These are phyloP conservation scores for Yamadazyma jaroonii DNA, from an alignment of 1,139 yeast genomes.

Conservation along the genomic window DNA sequence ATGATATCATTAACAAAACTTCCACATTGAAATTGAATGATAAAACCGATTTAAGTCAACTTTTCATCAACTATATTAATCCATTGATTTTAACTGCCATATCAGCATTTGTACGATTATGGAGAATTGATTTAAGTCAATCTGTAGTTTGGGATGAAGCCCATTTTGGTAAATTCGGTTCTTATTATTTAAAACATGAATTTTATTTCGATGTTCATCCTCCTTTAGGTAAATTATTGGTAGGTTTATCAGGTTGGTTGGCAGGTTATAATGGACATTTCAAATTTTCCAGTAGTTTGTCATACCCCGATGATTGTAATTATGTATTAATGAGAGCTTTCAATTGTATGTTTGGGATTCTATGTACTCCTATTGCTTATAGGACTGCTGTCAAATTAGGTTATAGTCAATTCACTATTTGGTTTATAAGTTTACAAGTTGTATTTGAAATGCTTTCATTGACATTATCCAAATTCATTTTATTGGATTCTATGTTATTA, in stretches of 20 bases:
- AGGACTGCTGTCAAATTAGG: conserved; percentile 86
- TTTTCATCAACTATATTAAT: conserved; percentile 21
- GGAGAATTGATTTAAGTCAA: conserved; percentile 59
- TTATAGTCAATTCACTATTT: conserved; percentile 74
- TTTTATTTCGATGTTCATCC: conserved; percentile 99
- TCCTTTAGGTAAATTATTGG: conserved; percentile 95
- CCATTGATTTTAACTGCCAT: conserved; percentile 48
- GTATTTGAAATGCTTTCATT: conserved; percentile 82
- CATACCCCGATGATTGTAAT: conserved; percentile 83
- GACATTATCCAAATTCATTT: conserved; percentile 86
- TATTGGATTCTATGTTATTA: conserved; percentile 92
- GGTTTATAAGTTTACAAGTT: conserved; percentile 89
- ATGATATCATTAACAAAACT: conserved; percentile 26
- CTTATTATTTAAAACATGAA: conserved; percentile 87
- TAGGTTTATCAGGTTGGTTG: conserved; percentile 88
- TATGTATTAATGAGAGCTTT: conserved; percentile 91
- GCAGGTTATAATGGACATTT: conserved; percentile 96
- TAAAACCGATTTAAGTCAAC: conserved; percentile 6
- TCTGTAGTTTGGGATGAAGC: conserved; percentile 85
- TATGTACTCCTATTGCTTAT: conserved; percentile 92
- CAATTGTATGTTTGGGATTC: conserved; percentile 85
- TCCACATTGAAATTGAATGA: conserved; percentile 19
- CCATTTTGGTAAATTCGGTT: conserved; percentile 91
- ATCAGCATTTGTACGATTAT: conserved; percentile 67
- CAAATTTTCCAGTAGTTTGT: conserved; percentile 86